These are phyloP conservation scores for Perkinsus olseni DNA, from an alignment of 169 alveolate genomes.

Conservation along the genomic window DNA sequence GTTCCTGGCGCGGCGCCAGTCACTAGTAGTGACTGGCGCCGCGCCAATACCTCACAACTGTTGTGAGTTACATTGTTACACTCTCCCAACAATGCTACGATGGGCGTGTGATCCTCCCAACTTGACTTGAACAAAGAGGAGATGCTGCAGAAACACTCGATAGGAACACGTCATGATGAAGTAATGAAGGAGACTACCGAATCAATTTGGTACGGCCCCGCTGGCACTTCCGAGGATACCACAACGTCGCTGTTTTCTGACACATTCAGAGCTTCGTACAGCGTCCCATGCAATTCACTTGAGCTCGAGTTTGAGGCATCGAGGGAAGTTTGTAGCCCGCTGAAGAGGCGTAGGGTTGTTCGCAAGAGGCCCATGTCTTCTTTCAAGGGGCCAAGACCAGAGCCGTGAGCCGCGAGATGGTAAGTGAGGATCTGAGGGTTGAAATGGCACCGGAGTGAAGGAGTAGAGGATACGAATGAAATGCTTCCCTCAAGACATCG, in stretches of 20 bases:
- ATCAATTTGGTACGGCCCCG: background rate
- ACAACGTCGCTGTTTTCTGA: background rate
- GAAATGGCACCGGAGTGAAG: too few species aligned
- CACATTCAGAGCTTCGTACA: background rate
- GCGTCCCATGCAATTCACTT: background rate
- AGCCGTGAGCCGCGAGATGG: background rate
- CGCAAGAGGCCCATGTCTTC: background rate
- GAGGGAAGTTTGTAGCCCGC: background rate
- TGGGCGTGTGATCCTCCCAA: too few species aligned
- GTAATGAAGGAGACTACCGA: background rate
- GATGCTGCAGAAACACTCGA: too few species aligned
- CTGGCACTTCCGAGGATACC: background rate
- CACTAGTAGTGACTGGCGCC: too few species aligned
- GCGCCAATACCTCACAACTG: too few species aligned
- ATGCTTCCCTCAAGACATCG: too few species aligned
- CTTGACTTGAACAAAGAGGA: too few species aligned
- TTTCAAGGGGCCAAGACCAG: background rate
- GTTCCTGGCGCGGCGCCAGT: too few species aligned
- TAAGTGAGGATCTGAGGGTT: background rate
- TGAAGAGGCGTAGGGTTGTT: background rate
- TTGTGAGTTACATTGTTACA: too few species aligned
- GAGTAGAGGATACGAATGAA: too few species aligned
- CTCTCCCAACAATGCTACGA: too few species aligned
- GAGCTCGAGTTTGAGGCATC: background rate
- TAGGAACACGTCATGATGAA: background rate